Percentiles rank a stretch among this genome's conserved stretches.
Evolutionary conservation across 1,284 basidiomycete species (phyloP).

Genomic region (Irpex sp.): DNA sequence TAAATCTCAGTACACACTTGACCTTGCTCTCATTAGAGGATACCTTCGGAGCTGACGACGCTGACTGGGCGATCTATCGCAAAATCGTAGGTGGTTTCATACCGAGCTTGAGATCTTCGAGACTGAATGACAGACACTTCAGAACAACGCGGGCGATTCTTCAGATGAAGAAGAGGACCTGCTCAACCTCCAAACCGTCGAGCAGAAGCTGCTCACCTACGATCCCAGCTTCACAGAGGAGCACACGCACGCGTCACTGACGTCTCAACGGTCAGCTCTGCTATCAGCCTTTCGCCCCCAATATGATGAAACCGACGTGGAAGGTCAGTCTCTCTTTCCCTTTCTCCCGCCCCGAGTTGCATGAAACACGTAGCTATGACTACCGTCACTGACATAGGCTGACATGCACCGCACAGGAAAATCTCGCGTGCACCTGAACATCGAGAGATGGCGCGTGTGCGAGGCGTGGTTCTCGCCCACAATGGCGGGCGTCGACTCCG

Average conservation of each 20-base stretch:
- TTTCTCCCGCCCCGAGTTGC: not conserved
- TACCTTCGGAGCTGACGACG: slow-evolving; percentile 92
- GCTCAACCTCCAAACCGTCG: slow-evolving; percentile 68
- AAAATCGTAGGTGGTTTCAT: slow-evolving; percentile 67
- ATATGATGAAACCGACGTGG: slow-evolving; percentile 68
- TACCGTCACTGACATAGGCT: not conserved
- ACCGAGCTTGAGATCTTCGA: not conserved
- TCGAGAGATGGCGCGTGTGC: slow-evolving; percentile 92
- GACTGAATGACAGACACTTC: not conserved
- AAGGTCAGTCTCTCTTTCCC: slow-evolving; percentile 39
- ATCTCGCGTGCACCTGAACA: slow-evolving; percentile 85
- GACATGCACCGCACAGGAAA: slow-evolving; percentile 35
- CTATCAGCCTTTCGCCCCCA: slow-evolving; percentile 80
- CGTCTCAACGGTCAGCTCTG: slow-evolving; percentile 77
- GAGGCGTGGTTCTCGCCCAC: slow-evolving; percentile 93
- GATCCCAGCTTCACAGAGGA: slow-evolving; percentile 83
- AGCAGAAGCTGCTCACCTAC: slow-evolving; percentile 78
- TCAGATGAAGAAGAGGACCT: slow-evolving; percentile 96
- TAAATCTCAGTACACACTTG: no score
- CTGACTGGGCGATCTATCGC: slow-evolving; percentile 97
- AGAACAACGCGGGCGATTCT: slow-evolving; percentile 84
- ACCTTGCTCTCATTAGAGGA: slow-evolving; percentile 59
- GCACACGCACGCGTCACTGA: slow-evolving; percentile 79
- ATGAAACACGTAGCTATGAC: not conserved
- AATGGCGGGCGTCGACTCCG: slow-evolving; percentile 94